Percentiles rank a stretch among this genome's conserved stretches.
phyloP scores from a whole-genome alignment of 1,284 basidiomycete genomes.

The Amylostereum areolatum region DNA sequence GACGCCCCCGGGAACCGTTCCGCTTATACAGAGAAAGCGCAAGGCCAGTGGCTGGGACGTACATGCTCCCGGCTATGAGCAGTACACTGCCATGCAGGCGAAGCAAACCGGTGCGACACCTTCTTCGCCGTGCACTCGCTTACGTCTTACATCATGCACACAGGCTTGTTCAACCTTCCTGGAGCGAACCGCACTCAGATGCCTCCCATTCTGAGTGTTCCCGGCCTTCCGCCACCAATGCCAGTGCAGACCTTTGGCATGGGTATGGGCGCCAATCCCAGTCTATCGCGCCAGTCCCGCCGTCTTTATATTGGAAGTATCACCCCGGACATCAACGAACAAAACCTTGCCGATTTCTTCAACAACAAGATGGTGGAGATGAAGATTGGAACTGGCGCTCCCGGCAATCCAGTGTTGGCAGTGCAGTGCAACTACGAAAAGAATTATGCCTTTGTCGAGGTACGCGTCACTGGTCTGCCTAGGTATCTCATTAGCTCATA shows the following conservation, averaged over 20 bases:
- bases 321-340: slow-evolving; percentile 86
- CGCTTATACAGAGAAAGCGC: slow-evolving; percentile 80
- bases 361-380: slow-evolving; percentile 94
- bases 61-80: slow-evolving; percentile 91
- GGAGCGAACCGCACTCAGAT: slow-evolving; percentile 87
- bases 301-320: slow-evolving; percentile 96
- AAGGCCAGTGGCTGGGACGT: slow-evolving; percentile 95
- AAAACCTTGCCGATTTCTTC: slow-evolving; percentile 88
- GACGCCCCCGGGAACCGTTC: slow-evolving; percentile 81
- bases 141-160: background rate
- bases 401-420: slow-evolving; percentile 85
- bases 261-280: slow-evolving; percentile 79
- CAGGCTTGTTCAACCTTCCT: slow-evolving; percentile 88
- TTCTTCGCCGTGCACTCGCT: background rate
- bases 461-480: slow-evolving; percentile 29
- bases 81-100: slow-evolving; percentile 90
- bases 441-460: slow-evolving; percentile 96
- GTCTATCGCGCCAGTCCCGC: slow-evolving; percentile 86
- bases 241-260: slow-evolving; percentile 78
- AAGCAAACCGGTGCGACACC: slow-evolving; percentile 82
- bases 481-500: background rate
- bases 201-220: slow-evolving; percentile 72
- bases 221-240: slow-evolving; percentile 76
- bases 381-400: slow-evolving; percentile 75
- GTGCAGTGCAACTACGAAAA: slow-evolving; percentile 98